Evolutionary conservation across 2,329 filamentous ascomycete genomes (phyloP).

Genomic region (Talaromyces sp.): DNA sequence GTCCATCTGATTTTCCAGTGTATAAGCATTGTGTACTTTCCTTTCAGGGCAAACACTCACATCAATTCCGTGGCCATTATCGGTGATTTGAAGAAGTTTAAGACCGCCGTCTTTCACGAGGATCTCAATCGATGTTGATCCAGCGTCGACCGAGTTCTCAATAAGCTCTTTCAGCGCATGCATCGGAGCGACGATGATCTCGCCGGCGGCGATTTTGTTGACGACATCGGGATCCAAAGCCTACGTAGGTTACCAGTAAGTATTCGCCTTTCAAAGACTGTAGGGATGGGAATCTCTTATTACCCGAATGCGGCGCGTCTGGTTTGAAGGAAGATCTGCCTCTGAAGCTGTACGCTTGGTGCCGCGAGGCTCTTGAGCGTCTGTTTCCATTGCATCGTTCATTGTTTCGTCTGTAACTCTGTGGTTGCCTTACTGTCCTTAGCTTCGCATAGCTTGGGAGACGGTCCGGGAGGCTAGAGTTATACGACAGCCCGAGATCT

Average conservation of each 20-base stretch:
- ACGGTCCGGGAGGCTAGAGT: not conserved
- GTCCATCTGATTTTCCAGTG: constrained; percentile 62
- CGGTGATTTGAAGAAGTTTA: constrained; percentile 92
- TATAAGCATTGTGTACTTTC: not conserved
- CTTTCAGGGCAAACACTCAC: constrained; percentile 47
- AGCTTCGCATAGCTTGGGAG: not conserved
- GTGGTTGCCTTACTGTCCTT: not conserved
- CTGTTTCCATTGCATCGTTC: constrained; percentile 43
- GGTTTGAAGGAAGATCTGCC: constrained; percentile 28
- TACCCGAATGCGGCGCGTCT: constrained; percentile 48
- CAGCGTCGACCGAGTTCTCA: constrained; percentile 97
- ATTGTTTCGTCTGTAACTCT: constrained; percentile 17
- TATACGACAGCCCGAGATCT: not conserved
- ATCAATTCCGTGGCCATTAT: constrained; percentile 94
- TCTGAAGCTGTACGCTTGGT: constrained; percentile 50
- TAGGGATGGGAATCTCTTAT: not conserved
- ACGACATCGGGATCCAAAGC: constrained; percentile 88
- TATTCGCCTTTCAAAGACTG: constrained; percentile 1
- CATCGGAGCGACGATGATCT: constrained; percentile 96
- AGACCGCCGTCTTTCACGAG: constrained; percentile 91
- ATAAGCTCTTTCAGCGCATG: constrained; percentile 95
- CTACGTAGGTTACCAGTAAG: constrained; percentile 41
- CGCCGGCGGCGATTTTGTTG: constrained; percentile 96
- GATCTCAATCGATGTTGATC: constrained; percentile 84
- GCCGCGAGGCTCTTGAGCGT: constrained; percentile 33